A percentile compares a stretch with the other conserved stretches of the same genome.
phyloP scores from a whole-genome alignment of 208 protist genomes.

The Leishmania gerbilli region DNA sequence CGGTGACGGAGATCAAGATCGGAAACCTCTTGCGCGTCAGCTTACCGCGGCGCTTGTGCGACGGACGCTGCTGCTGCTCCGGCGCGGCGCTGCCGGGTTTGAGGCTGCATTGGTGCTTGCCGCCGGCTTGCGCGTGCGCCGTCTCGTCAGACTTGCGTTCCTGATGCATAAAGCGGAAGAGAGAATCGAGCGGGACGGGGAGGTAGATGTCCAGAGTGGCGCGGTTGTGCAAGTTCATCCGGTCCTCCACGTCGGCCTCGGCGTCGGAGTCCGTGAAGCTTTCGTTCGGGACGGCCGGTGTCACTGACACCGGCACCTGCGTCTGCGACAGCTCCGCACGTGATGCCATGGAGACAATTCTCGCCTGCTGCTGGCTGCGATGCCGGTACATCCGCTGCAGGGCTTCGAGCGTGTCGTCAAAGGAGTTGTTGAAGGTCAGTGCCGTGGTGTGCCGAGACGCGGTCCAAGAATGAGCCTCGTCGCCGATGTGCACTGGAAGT shows the following conservation, averaged over 20 bases:
- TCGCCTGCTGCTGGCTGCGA: conserved; percentile 18
- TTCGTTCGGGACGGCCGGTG: background rate
- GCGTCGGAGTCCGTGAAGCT: conserved; percentile 36
- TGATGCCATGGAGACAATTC: background rate
- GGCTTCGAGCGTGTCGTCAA: conserved; percentile 41
- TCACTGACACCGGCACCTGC: background rate
- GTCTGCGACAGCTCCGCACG: background rate
- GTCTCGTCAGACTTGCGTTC: conserved; percentile 36
- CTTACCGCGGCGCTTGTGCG: background rate
- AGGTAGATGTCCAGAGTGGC: conserved; percentile 85
- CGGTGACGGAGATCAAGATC: conserved; percentile 73
- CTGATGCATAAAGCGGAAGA: conserved; percentile 74
- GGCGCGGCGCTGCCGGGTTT: background rate
- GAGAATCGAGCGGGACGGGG: conserved; percentile 64
- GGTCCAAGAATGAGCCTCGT: background rate
- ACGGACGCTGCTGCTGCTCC: background rate
- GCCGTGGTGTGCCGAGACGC: background rate
- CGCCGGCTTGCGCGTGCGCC: background rate
- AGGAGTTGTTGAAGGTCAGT: conserved; percentile 36
- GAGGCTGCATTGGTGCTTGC: background rate
- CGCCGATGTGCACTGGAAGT: conserved; percentile 35
- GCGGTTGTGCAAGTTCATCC: conserved; percentile 80
- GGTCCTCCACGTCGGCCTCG: conserved; percentile 79
- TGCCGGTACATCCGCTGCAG: conserved; percentile 38
- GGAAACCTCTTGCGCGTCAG: conserved; percentile 67